Conservation (phyloP, 208 protist genomes). For the Willaertia magna region DNA sequence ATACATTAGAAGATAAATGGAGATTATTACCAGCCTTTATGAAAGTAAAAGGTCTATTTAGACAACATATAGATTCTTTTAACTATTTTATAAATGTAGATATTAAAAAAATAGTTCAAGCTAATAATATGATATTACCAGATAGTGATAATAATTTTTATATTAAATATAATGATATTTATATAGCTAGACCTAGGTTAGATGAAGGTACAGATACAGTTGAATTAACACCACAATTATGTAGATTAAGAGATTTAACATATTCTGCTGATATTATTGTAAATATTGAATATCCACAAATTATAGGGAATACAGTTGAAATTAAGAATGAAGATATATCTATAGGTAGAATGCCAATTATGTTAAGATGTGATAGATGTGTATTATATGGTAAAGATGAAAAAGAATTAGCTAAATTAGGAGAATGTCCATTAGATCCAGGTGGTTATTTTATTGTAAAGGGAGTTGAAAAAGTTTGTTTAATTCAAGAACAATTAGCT, state of each 20-base stretch:
- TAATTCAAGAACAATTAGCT: slow-evolving; percentile 86
- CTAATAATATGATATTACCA: slow-evolving; percentile 60
- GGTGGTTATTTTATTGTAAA: slow-evolving; percentile 99
- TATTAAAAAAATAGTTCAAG: slow-evolving; percentile 72
- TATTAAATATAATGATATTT: slow-evolving; percentile 47
- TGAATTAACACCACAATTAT: slow-evolving; percentile 64
- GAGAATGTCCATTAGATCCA: slow-evolving; percentile 97
- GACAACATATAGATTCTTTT: slow-evolving; percentile 82
- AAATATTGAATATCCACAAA: slow-evolving; percentile 57
- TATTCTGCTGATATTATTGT: slow-evolving; percentile 79
- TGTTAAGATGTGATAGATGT: slow-evolving; percentile 95
- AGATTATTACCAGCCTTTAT: slow-evolving; percentile 75
- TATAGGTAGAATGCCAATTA: slow-evolving; percentile 97
- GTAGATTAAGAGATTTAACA: slow-evolving; percentile 86
- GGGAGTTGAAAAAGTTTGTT: slow-evolving; percentile 93
- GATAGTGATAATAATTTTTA: slow-evolving; percentile 59
- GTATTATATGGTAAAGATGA: slow-evolving; percentile 70
- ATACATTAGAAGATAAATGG: slow-evolving; percentile 65
- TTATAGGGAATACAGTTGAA: slow-evolving; percentile 34
- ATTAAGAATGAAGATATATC: slow-evolving; percentile 51
- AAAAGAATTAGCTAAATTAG: slow-evolving; percentile 75
- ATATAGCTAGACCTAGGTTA: slow-evolving; percentile 37
- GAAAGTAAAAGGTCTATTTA: slow-evolving; percentile 66
- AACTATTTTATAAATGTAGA: slow-evolving; percentile 82
- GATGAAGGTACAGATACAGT: slow-evolving; percentile 37